Conservation (phyloP, 345 rosid genomes). For the Corchorus olitorius region DNA sequence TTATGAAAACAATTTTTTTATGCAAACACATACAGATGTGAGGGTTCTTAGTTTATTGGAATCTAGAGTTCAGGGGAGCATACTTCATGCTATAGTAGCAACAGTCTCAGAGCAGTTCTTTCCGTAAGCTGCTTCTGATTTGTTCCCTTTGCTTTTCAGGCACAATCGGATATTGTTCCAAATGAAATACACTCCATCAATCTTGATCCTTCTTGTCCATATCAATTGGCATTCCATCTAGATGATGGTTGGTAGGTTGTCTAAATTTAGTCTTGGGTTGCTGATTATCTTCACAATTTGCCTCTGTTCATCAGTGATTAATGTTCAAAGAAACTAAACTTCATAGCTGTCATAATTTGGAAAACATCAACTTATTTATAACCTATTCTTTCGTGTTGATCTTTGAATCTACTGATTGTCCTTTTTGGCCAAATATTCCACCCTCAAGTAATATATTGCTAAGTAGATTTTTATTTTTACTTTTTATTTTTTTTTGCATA, state of each 20-base stretch:
- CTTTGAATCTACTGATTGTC: background rate
- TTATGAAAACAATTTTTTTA: background rate
- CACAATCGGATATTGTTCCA: constrained; percentile 76
- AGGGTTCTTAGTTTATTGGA: background rate
- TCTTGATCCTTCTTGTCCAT: constrained; percentile 77
- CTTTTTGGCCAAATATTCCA: background rate
- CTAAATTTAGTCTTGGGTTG: constrained; percentile 1
- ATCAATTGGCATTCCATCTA: constrained; percentile 91
- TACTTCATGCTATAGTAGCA: background rate
- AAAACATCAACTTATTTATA: background rate
- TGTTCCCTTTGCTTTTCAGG: constrained; percentile 46
- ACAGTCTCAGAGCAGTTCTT: background rate
- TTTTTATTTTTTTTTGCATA: background rate
- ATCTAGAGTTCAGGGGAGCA: background rate
- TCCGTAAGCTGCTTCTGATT: background rate
- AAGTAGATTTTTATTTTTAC: background rate
- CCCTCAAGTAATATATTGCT: background rate
- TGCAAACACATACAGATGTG: background rate
- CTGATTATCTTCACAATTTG: background rate
- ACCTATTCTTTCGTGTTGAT: background rate
- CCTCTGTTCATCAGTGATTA: background rate
- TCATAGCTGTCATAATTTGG: background rate
- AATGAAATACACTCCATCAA: constrained; percentile 82
- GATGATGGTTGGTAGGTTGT: constrained; percentile 88
- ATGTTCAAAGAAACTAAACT: background rate